A percentile compares a stretch with the other conserved stretches of the same genome.
These are phyloP conservation scores for Narthecium ossifragum DNA, from an alignment of 106 monocot species.

Conservation along the genomic window DNA sequence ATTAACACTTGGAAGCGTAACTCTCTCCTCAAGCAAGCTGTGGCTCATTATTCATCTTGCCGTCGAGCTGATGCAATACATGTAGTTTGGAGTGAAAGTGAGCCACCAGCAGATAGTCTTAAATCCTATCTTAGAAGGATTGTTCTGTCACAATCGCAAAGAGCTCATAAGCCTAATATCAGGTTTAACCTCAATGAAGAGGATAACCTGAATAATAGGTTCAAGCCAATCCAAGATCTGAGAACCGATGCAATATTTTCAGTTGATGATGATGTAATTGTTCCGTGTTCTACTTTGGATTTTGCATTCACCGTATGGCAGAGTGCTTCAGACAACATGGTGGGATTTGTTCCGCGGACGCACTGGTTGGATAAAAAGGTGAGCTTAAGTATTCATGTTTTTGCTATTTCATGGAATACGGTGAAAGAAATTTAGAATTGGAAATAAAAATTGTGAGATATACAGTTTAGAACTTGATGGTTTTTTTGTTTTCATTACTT, in stretches of 20 bases:
- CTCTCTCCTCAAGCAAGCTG: conserved; percentile 52
- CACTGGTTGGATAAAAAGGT: conserved; percentile 48
- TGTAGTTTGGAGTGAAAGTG: conserved; percentile 65
- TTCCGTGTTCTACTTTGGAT: conserved; percentile 50
- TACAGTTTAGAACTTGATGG: too few relatives aligned
- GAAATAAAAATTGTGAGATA: too few relatives aligned
- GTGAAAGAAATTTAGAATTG: too few relatives aligned
- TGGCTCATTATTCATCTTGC: conserved; percentile 67
- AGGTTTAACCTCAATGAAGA: conserved; percentile 52
- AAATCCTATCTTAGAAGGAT: conserved; percentile 19
- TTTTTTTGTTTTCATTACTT: too few relatives aligned
- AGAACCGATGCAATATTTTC: conserved; percentile 63
- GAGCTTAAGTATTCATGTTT: too few relatives aligned
- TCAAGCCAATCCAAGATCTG: conserved; percentile 40
- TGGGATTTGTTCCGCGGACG: conserved; percentile 81
- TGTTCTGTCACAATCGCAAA: conserved; percentile 12
- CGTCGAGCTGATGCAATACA: conserved; percentile 43
- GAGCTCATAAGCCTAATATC: conserved; percentile 15
- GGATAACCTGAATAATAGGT: conserved; percentile 71
- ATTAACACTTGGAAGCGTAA: conserved; percentile 77
- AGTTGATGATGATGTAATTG: conserved; percentile 70
- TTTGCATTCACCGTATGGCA: conserved; percentile 68
- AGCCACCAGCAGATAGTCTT: conserved; percentile 43
- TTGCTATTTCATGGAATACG: neutral
- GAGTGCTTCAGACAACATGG: conserved; percentile 52